Evolutionary conservation across 1,284 basidiomycete genomes (phyloP).

Genomic region (Apiotrichum siamense): DNA sequence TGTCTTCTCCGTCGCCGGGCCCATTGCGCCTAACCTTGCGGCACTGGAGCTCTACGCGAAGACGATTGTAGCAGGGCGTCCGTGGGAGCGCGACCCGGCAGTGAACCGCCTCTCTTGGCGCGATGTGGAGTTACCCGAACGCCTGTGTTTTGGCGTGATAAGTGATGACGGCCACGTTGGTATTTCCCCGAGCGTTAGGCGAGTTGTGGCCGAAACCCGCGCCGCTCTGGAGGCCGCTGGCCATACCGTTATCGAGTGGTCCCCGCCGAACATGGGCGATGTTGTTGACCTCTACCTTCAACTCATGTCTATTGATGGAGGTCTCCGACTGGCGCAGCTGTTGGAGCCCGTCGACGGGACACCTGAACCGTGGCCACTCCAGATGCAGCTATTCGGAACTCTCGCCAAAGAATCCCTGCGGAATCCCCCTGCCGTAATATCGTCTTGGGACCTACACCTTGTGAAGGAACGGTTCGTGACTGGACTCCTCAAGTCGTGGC

Average conservation of each 20-base stretch:
- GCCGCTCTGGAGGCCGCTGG: conserved; percentile 58
- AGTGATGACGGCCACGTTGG: conserved; percentile 55
- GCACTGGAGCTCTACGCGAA: conserved; percentile 60
- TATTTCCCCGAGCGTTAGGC: conserved; percentile 62
- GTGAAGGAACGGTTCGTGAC: neutral
- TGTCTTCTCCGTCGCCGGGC: conserved; percentile 61
- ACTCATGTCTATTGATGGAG: conserved; percentile 13
- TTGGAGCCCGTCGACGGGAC: neutral
- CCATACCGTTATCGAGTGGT: conserved; percentile 52
- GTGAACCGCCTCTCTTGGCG: conserved; percentile 59
- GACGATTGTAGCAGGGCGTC: conserved; percentile 46
- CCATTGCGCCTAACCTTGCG: conserved; percentile 55
- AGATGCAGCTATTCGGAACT: too few relatives aligned
- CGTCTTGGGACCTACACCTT: conserved; percentile 5
- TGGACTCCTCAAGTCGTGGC: neutral
- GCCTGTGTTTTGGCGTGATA: conserved; percentile 46
- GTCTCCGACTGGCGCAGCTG: neutral
- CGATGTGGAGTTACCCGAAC: conserved; percentile 55
- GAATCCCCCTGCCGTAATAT: neutral
- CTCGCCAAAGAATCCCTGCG: too few relatives aligned
- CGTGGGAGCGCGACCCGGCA: conserved; percentile 63
- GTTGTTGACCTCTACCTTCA: neutral
- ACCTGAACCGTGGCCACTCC: too few relatives aligned
- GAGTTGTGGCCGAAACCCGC: conserved; percentile 53
- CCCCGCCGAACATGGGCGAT: conserved; percentile 9